phyloP scores from a whole-genome alignment of 1,139 yeast genomes.

The Yamadazyma jaroonii region DNA sequence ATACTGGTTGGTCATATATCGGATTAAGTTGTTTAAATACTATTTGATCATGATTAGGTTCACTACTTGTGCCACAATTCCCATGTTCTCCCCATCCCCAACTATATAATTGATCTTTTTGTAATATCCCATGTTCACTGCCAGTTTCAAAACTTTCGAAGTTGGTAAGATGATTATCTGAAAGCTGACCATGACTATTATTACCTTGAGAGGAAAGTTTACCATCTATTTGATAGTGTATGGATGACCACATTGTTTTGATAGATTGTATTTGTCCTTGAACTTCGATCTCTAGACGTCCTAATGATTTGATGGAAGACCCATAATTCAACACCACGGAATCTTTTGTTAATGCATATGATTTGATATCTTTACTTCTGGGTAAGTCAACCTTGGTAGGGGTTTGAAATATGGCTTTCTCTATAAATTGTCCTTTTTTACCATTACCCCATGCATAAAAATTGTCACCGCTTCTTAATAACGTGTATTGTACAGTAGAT shows the following conservation, averaged over 20 bases:
- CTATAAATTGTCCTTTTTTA: conserved; percentile 68
- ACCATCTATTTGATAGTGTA: conserved; percentile 41
- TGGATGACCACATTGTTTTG: conserved; percentile 79
- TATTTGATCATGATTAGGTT: conserved; percentile 22
- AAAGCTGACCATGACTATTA: conserved; percentile 70
- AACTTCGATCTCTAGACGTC: not conserved
- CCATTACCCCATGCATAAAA: conserved; percentile 83
- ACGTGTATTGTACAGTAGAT: conserved; percentile 57
- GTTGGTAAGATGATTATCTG: conserved; percentile 20
- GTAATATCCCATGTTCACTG: conserved; percentile 79
- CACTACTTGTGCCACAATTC: conserved; percentile 63
- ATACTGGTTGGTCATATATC: conserved; percentile 31
- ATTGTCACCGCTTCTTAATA: conserved; percentile 41
- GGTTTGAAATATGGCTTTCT: conserved; percentile 20
- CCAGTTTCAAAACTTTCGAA: conserved; percentile 45
- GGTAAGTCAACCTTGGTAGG: conserved; percentile 26
- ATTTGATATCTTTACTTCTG: conserved; percentile 5
- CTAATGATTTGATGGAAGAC: not conserved
- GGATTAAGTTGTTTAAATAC: conserved; percentile 37
- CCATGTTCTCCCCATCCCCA: conserved; percentile 99
- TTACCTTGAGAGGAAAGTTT: conserved; percentile 60
- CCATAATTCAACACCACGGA: conserved; percentile 28
- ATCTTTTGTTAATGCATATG: conserved; percentile 44
- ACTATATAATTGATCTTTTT: conserved; percentile 41
- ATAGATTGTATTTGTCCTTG: conserved; percentile 14